A percentile compares a stretch with the other conserved stretches of the same genome.
phyloP scores from a whole-genome alignment of 2,329 filamentous ascomycete genomes.

The Calonectria naviculata region DNA sequence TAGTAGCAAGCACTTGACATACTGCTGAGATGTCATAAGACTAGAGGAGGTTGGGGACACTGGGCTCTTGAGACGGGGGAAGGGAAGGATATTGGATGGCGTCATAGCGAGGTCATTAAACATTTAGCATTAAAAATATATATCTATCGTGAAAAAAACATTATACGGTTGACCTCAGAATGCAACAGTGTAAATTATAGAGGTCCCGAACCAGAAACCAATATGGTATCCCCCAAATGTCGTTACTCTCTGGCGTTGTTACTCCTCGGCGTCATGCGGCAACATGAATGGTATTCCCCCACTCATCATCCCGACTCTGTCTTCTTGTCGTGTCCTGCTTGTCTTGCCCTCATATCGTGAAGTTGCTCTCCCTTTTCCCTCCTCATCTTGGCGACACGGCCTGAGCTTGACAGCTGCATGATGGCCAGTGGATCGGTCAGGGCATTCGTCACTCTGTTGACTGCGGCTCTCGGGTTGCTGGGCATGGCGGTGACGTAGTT shows the following conservation, averaged over 20 bases:
- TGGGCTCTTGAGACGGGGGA: neutral
- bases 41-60: neutral
- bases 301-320: neutral
- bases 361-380: neutral
- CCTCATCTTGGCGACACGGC: slow-evolving; percentile 2
- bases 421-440: slow-evolving; percentile 2
- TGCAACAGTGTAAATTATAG: neutral
- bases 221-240: too few relatives aligned
- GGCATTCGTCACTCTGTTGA: neutral
- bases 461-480: neutral
- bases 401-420: slow-evolving; percentile 8
- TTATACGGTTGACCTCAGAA: neutral
- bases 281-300: neutral
- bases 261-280: neutral
- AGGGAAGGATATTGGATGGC: neutral
- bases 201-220: neutral
- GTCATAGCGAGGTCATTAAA: neutral
- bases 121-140: neutral
- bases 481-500: neutral
- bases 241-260: too few relatives aligned
- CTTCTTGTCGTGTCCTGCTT: neutral
- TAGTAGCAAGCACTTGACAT: too few relatives aligned
- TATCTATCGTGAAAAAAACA: neutral
- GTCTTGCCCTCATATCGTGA: neutral
- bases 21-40: neutral